Evolutionary conservation across 257 asterid species (phyloP).

Genomic region (Penstemon barbatus): DNA sequence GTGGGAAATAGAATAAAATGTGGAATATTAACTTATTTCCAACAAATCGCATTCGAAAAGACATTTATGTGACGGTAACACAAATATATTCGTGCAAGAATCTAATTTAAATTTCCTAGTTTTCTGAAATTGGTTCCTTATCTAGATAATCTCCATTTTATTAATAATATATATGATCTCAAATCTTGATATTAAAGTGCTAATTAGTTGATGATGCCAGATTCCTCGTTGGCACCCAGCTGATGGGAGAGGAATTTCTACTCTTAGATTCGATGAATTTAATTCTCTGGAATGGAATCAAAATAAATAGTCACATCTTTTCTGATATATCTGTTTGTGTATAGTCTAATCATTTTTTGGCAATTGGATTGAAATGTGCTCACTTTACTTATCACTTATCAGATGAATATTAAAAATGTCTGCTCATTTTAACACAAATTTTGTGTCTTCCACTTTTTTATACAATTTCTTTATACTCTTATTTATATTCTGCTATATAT

Average conservation of each 20-base stretch:
- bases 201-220: conserved; percentile 27
- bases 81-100: conserved; percentile 30
- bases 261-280: conserved; percentile 24
- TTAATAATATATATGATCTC: conserved; percentile 15
- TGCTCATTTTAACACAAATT: conserved; percentile 4
- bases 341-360: conserved; percentile 6
- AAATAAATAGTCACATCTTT: conserved; percentile 8
- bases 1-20: too few relatives aligned
- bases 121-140: conserved; percentile 17
- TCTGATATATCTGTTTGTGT: conserved; percentile 1
- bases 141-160: conserved; percentile 12
- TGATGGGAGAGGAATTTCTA: conserved; percentile 41
- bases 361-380: conserved; percentile 6
- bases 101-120: conserved; percentile 3
- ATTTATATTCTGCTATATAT: too few relatives aligned
- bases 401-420: neutral
- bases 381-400: neutral
- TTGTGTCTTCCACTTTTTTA: neutral
- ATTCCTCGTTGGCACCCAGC: conserved; percentile 38
- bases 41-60: too few relatives aligned
- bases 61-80: too few relatives aligned
- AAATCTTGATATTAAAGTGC: neutral
- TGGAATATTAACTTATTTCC: too few relatives aligned
- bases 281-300: conserved; percentile 31
- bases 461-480: neutral